A percentile compares a stretch with the other conserved stretches of the same genome.
Conservation (phyloP, 1,284 basidiomycete genomes). For the Chalciporus sp. region DNA sequence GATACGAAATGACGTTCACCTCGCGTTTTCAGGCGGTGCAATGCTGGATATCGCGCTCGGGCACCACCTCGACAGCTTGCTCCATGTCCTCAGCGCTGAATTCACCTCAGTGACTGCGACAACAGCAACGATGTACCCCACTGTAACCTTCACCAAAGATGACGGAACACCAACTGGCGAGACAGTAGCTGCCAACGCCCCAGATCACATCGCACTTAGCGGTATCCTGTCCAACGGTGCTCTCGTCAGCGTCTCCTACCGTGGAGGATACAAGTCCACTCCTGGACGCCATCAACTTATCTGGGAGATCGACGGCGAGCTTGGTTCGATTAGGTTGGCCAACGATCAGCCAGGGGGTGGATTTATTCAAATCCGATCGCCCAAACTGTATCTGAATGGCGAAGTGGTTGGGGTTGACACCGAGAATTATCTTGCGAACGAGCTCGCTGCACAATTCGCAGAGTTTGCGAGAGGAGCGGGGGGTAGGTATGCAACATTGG, state of each 20-base stretch:
- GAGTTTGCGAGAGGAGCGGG: constrained; percentile 16
- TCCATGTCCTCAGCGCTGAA: constrained; percentile 16
- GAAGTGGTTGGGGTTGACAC: constrained; percentile 8
- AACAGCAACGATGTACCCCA: constrained; percentile 13
- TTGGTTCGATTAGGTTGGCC: constrained; percentile 15
- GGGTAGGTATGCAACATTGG: constrained; percentile 13
- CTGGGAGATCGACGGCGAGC: constrained; percentile 18
- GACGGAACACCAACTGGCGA: constrained; percentile 15
- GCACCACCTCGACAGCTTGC: constrained; percentile 15
- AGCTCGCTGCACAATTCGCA: constrained; percentile 12
- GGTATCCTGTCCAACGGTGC: constrained; percentile 17
- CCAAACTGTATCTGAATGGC: constrained; percentile 16
- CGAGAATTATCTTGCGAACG: background rate
- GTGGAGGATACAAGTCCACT: constrained; percentile 17
- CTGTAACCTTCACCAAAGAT: constrained; percentile 11
- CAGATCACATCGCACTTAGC: constrained; percentile 14
- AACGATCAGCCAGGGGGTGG: constrained; percentile 1
- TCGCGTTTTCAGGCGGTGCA: constrained; percentile 1
- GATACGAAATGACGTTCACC: background rate
- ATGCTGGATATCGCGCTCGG: constrained; percentile 13
- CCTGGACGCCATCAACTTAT: constrained; percentile 16
- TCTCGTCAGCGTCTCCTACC: constrained; percentile 8
- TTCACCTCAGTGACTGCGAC: constrained; percentile 11
- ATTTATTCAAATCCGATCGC: constrained; percentile 11
- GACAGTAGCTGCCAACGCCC: constrained; percentile 2